Evolutionary conservation across 1,139 yeast genomes (phyloP).

Genomic region (Pichia terricola): DNA sequence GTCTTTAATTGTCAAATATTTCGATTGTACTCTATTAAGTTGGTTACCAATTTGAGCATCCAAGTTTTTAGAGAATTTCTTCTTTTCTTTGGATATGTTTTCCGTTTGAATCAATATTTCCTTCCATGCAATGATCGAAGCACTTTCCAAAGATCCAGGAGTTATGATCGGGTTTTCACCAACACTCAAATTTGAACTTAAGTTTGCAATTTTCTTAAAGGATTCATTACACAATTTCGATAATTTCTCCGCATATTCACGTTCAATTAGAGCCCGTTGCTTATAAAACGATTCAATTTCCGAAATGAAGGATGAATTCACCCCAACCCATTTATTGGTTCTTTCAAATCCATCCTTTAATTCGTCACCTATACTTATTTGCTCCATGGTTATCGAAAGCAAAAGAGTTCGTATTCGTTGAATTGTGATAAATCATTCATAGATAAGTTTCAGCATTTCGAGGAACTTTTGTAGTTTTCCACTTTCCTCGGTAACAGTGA

Average conservation of each 20-base stretch:
- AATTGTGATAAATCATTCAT: too few relatives aligned
- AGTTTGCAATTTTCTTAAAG: slow-evolving; percentile 67
- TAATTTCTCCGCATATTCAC: slow-evolving; percentile 68
- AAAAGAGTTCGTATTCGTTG: too few relatives aligned
- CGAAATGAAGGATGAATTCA: slow-evolving; percentile 63
- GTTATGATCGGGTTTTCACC: slow-evolving; percentile 89
- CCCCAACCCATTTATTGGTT: slow-evolving; percentile 68
- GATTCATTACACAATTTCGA: slow-evolving; percentile 57
- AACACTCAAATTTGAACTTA: slow-evolving; percentile 63
- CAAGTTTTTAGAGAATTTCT: slow-evolving; percentile 53
- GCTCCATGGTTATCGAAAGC: slow-evolving; percentile 12
- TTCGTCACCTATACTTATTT: slow-evolving; percentile 52
- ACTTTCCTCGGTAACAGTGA: too few relatives aligned
- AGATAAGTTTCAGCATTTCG: too few relatives aligned
- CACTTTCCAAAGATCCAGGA: slow-evolving; percentile 91
- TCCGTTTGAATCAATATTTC: slow-evolving; percentile 84
- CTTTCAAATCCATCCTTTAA: slow-evolving; percentile 69
- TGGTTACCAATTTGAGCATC: slow-evolving; percentile 55
- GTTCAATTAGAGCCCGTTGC: slow-evolving; percentile 73
- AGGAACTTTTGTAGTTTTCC: too few relatives aligned
- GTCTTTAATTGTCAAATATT: slow-evolving; percentile 45
- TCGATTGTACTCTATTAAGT: slow-evolving; percentile 42
- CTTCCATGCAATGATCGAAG: slow-evolving; percentile 91
- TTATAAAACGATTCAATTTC: slow-evolving; percentile 79
- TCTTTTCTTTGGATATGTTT: slow-evolving; percentile 60